These are phyloP conservation scores for Crithidia sp. DNA, from an alignment of 208 protist genomes.

Conservation along the genomic window DNA sequence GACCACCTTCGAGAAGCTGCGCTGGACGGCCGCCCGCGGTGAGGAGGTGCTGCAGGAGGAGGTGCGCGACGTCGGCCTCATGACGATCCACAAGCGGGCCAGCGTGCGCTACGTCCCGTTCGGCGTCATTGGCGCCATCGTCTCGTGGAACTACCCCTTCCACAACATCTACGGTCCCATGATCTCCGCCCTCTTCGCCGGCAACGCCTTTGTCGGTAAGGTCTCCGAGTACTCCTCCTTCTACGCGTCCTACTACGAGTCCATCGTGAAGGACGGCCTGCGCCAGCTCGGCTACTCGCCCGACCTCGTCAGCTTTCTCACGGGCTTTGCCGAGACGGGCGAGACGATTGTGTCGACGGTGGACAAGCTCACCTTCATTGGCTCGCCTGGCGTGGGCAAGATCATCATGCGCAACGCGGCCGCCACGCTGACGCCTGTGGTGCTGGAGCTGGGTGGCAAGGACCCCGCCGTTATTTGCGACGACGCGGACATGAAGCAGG, in stretches of 20 bases:
- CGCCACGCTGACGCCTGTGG: constrained; percentile 91
- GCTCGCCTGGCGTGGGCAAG: constrained; percentile 88
- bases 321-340: constrained; percentile 94
- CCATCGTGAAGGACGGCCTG: constrained; percentile 90
- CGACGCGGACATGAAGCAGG: constrained; percentile 90
- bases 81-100: constrained; percentile 91
- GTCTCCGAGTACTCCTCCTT: constrained; percentile 95
- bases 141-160: constrained; percentile 97
- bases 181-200: constrained; percentile 94
- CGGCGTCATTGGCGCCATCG: constrained; percentile 92
- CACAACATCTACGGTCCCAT: constrained; percentile 95
- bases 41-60: constrained; percentile 85
- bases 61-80: constrained; percentile 82
- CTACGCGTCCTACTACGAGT: constrained; percentile 92
- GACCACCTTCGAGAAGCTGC: constrained; percentile 93
- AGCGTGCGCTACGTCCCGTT: constrained; percentile 87
- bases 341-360: constrained; percentile 86
- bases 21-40: constrained; percentile 82
- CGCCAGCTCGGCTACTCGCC: constrained; percentile 85
- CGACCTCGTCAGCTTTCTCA: constrained; percentile 93
- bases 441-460: constrained; percentile 96
- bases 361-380: constrained; percentile 94
- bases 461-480: constrained; percentile 93
- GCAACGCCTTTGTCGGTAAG: constrained; percentile 95
- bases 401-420: constrained; percentile 92